Evolutionary conservation across 73 alveolate genomes (phyloP), one percentile per base, ranked within the genome.

Genomic region (Halteria grandinella): DNA sequence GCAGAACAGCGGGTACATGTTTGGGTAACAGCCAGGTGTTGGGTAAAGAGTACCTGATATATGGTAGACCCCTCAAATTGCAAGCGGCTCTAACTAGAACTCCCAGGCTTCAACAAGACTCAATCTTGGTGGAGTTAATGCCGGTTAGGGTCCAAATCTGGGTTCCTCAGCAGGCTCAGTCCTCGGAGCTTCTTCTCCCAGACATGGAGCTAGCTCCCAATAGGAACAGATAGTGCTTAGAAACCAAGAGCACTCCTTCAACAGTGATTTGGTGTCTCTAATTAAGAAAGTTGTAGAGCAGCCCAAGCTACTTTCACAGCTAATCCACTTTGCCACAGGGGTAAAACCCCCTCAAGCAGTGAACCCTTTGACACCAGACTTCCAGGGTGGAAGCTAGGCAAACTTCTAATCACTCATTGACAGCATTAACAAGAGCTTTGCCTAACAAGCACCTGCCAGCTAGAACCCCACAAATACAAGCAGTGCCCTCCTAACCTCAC

Each of bases 291-390:
- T 60, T 10, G 21, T 60, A 25, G 43, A 60, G 37, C 15, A 60
- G 12, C 77, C 77, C 21, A 59, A 49, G 7, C 41, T 60, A 23
- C 20, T 60, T n/a, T n/a, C n/a, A n/a, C n/a, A n/a, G n/a, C n/a
- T n/a, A n/a, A n/a, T n/a, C n/a, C n/a, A n/a, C n/a, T n/a, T n/a
- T n/a, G n/a, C n/a, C n/a, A n/a, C n/a, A n/a, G n/a, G n/a, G n/a
- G n/a, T n/a, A n/a, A n/a, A n/a, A n/a, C n/a, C n/a, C n/a, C n/a
- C n/a, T n/a, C n/a, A n/a, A n/a, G n/a, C n/a, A n/a, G n/a, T n/a
- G n/a, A n/a, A n/a, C n/a, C n/a, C n/a, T n/a, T n/a, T n/a, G n/a
- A n/a, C n/a, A n/a, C n/a, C n/a, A n/a, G n/a, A n/a, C n/a, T n/a
- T n/a, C n/a, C n/a, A n/a, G n/a, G n/a, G n/a, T n/a, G n/a, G n/a